A percentile compares a stretch with the other conserved stretches of the same genome.
phyloP scores from a whole-genome alignment of 179 eudicot species.

The Sideroxylon spinosum region DNA sequence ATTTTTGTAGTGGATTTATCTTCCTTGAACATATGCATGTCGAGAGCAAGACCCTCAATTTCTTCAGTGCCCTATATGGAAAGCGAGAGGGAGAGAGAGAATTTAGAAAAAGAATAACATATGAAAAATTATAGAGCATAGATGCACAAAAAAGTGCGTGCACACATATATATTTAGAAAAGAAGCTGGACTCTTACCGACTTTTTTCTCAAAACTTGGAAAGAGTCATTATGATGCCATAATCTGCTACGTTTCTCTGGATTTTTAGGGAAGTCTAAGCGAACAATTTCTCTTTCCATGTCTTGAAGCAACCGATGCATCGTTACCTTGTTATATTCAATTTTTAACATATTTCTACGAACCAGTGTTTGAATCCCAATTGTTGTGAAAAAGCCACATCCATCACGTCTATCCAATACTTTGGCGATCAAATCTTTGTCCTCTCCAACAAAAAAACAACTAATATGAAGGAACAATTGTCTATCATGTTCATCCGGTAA shows the following conservation, averaged over 20 bases:
- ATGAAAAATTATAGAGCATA: too few species aligned
- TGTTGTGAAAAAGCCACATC: background rate
- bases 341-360: background rate
- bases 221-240: background rate
- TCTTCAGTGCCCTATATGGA: too few species aligned
- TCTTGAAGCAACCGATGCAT: slow-evolving; percentile 2
- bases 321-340: background rate
- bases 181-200: background rate
- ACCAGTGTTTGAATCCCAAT: background rate
- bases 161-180: too few species aligned
- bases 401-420: background rate
- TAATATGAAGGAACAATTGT: background rate
- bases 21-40: too few species aligned
- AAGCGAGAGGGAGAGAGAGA: too few species aligned
- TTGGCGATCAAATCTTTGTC: too few species aligned
- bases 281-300: background rate
- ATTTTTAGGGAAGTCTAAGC: too few species aligned
- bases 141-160: background rate
- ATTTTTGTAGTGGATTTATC: too few species aligned
- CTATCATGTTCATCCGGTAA: background rate
- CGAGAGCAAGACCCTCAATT: too few species aligned
- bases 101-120: too few species aligned
- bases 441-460: too few species aligned
- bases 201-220: background rate
- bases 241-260: too few species aligned